Evolutionary conservation across 768 basidiomycete genomes (phyloP).

Genomic region (Pleurotus tuoliensis): DNA sequence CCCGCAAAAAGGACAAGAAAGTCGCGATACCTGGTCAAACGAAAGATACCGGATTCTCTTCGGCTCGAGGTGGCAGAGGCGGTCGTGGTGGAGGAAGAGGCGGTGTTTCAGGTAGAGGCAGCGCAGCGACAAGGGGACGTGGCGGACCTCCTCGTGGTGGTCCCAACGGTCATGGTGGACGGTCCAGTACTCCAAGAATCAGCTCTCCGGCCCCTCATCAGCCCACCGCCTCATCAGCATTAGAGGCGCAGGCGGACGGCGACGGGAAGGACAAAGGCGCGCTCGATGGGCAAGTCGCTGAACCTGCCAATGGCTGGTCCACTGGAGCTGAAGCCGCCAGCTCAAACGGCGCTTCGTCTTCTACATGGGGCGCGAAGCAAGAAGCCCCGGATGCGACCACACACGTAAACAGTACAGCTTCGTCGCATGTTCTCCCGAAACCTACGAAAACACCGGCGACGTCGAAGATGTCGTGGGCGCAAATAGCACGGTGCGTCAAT

Average conservation of each 20-base stretch:
- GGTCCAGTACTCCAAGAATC: constrained; percentile 29
- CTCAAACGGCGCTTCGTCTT: neutral
- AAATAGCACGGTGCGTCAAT: constrained; percentile 64
- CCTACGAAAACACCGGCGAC: constrained; percentile 57
- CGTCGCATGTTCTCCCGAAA: constrained; percentile 1
- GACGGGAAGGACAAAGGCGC: constrained; percentile 1
- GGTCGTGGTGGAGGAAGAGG: constrained; percentile 56
- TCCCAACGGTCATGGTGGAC: constrained; percentile 35
- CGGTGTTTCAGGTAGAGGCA: constrained; percentile 52
- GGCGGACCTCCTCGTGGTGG: constrained; percentile 12
- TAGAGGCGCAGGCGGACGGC: constrained; percentile 15
- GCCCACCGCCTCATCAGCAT: constrained; percentile 19
- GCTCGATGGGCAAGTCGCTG: neutral
- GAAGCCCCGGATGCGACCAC: constrained; percentile 8
- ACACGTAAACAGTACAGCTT: constrained; percentile 29
- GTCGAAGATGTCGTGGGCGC: constrained; percentile 83
- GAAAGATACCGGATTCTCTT: constrained; percentile 39
- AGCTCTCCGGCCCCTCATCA: constrained; percentile 17
- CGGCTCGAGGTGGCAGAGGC: constrained; percentile 55
- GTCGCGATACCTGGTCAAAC: constrained; percentile 30
- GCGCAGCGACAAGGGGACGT: constrained; percentile 42
- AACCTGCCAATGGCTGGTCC: neutral
- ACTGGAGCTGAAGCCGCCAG: neutral
- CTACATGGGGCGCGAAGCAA: neutral
- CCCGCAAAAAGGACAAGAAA: constrained; percentile 89